Evolutionary conservation across 208 protist genomes (phyloP).

Genomic region (Wallacemonas rigidus): DNA sequence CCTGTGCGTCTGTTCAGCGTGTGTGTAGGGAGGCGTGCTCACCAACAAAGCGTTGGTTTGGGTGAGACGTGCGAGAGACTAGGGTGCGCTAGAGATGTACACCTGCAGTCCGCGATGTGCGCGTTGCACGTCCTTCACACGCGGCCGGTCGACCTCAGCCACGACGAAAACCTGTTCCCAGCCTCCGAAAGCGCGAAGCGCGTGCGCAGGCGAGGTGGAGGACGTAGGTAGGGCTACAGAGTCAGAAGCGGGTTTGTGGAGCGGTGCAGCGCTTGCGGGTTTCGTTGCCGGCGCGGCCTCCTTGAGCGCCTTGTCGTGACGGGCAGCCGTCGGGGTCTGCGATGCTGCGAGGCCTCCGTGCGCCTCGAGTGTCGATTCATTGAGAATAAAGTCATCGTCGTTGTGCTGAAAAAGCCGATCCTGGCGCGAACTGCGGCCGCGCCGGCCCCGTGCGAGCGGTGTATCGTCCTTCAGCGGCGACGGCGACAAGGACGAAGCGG

Average conservation of each 20-base stretch:
- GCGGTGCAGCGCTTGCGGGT: too few species aligned
- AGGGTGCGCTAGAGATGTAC: conserved; percentile 4
- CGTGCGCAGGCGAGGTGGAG: neutral
- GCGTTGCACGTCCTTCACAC: conserved; percentile 31
- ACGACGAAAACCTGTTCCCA: conserved; percentile 56
- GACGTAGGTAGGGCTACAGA: neutral
- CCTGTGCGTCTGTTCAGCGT: too few species aligned
- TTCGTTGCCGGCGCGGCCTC: too few species aligned
- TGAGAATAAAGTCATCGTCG: neutral
- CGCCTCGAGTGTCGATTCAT: neutral
- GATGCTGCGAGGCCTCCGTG: neutral
- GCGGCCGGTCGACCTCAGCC: conserved; percentile 52
- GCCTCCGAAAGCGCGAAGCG: conserved; percentile 52
- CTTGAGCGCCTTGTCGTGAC: too few species aligned
- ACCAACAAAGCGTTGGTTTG: too few species aligned
- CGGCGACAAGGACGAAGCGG: too few species aligned
- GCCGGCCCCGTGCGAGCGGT: neutral
- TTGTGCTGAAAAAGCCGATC: neutral
- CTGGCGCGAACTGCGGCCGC: neutral
- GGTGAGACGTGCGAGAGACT: neutral
- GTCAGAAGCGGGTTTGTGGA: too few species aligned
- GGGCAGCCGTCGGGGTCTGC: too few species aligned
- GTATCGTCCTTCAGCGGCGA: neutral
- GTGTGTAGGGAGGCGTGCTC: too few species aligned
- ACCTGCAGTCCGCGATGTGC: conserved; percentile 38